Base-by-base conservation (phyloP, 768 basidiomycete species). In the Kwoniella dendrophila region DNA sequence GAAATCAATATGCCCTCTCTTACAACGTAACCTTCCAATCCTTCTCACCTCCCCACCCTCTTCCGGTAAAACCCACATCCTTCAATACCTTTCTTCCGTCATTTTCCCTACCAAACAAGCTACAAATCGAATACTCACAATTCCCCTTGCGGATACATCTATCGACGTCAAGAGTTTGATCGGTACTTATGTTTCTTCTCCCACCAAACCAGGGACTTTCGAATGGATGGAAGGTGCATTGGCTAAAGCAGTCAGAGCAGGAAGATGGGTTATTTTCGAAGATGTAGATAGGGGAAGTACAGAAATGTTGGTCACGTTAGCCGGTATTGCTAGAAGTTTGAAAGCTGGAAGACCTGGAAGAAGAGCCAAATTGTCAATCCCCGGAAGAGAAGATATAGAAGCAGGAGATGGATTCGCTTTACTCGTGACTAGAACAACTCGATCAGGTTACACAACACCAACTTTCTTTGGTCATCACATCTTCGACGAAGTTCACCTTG, bases 181-280 rank as follows among this genome's bases (percentile, higher is more conserved):
- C 43, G 95, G 96, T 4, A 93, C 92, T 1, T 95, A 98, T 62
- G 82, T 92, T 2, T 95, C 95, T 1, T 96, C 95, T 0, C 83
- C 88, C 0, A 86, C 84, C 1, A 84, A 85, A 26, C 87, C 92
- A 0, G 95, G 95, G 4, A 86, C 86, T 1, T 99, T 99, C 70
- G 91, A 95, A 69, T 99, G 94, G 90, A 90, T 89, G 79, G 93
- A 97, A 66, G 96, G 96, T 5, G 88, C 93, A 0, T 82, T 99
- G 34, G 87, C 94, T 10, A 88, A 90, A 38, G 88, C 94, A 0
- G 87, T 98, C 84, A 84, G 86, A 41, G 88, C 90, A 71, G 96
- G 96, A 2, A 85, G 86, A 74, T 97, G 94, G 94, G 82, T 98
- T 2, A 86, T 98, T 10, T 84, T 99, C 47, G 87, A 96, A 74